Evolutionary conservation across 2,329 filamentous ascomycete species (phyloP).

Genomic region (Plenodomus tracheiphilus): DNA sequence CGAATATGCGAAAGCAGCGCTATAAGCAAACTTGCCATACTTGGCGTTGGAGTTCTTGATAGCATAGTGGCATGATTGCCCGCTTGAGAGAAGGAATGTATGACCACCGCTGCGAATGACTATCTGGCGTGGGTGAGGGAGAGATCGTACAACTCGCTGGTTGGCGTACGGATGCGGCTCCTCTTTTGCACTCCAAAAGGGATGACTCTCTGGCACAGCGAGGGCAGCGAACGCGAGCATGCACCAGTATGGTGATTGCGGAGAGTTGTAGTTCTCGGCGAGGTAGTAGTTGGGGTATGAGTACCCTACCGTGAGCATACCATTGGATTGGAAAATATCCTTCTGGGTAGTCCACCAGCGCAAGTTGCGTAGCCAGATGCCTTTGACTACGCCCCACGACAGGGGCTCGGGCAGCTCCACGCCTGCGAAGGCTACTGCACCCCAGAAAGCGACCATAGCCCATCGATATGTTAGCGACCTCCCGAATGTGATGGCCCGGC

Average conservation of each 20-base stretch:
- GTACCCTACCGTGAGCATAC: conserved; percentile 76
- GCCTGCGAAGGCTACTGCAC: conserved; percentile 73
- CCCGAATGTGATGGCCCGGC: conserved; percentile 74
- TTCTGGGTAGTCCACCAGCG: conserved; percentile 78
- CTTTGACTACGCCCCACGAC: conserved; percentile 79
- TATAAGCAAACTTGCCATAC: conserved; percentile 79
- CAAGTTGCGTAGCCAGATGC: conserved; percentile 72
- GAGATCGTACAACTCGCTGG: conserved; percentile 62
- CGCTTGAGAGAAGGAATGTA: conserved; percentile 70
- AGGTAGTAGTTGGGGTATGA: conserved; percentile 81
- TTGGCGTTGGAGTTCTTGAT: conserved; percentile 82
- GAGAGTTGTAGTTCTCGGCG: conserved; percentile 83
- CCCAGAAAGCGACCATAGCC: conserved; percentile 84
- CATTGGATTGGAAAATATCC: conserved; percentile 74
- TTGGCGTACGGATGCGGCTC: conserved; percentile 60
- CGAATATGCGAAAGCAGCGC: conserved; percentile 74
- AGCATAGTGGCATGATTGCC: conserved; percentile 80
- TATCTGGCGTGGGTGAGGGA: conserved; percentile 74
- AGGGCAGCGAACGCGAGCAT: conserved; percentile 77
- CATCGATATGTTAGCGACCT: conserved; percentile 81
- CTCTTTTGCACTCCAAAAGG: conserved; percentile 74
- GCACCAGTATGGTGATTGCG: conserved; percentile 74
- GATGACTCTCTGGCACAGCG: conserved; percentile 68
- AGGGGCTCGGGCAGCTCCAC: conserved; percentile 72
- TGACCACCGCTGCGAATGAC: conserved; percentile 72